Conservation (phyloP, 306 rosid species). For the Vigna nakashimae region DNA sequence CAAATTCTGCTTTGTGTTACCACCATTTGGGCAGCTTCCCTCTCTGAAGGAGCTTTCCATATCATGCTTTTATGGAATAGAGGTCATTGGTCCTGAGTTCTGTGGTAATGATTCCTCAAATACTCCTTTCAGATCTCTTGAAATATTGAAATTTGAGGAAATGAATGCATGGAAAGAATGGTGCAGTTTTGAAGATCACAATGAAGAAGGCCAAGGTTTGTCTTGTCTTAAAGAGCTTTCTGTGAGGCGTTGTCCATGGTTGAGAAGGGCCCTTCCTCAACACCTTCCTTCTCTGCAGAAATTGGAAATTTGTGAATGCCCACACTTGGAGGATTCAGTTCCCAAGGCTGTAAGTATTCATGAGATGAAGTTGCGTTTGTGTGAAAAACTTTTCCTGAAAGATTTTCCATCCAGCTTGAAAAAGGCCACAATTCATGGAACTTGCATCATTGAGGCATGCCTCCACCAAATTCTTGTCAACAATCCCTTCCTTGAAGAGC, state of each 20-base stretch:
- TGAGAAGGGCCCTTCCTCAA: constrained; percentile 20
- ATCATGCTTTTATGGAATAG: constrained; percentile 8
- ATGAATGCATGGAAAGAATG: constrained; percentile 38
- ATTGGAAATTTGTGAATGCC: not conserved
- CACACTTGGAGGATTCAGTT: not conserved
- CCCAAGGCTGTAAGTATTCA: not conserved
- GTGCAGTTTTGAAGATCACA: not conserved
- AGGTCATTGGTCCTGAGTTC: constrained; percentile 39
- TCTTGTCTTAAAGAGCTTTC: constrained; percentile 28
- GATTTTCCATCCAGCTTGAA: constrained; percentile 26
- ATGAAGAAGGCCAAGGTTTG: not conserved
- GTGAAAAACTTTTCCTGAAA: not conserved
- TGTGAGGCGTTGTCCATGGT: not conserved
- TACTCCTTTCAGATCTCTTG: constrained; percentile 28
- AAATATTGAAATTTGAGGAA: constrained; percentile 2
- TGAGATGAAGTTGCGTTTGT: not conserved
- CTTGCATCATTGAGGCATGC: not conserved
- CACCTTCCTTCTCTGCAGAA: constrained; percentile 33
- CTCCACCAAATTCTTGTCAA: not conserved
- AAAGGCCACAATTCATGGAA: not conserved
- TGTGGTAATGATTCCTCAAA: not conserved
- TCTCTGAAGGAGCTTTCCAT: constrained; percentile 36
- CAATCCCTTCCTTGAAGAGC: constrained; percentile 5
- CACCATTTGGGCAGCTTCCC: constrained; percentile 44
- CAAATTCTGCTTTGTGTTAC: constrained; percentile 21